These are phyloP conservation scores for Saposhnikovia divaricata DNA, from an alignment of 129 eudicot genomes.

Conservation along the genomic window DNA sequence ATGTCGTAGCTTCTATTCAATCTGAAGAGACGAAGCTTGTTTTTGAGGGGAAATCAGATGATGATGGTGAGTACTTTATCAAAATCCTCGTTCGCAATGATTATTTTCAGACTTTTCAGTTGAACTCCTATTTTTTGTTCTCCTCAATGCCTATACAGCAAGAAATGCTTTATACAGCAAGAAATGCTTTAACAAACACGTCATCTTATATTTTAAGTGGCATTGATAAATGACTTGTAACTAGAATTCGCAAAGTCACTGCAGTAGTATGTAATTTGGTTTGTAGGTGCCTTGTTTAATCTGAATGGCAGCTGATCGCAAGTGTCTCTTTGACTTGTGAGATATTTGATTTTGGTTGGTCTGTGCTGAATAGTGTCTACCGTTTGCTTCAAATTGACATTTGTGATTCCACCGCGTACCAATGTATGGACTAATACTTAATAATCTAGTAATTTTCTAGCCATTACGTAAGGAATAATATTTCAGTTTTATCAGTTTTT, in stretches of 20 bases:
- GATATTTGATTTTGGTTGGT: not conserved
- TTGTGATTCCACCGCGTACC: not conserved
- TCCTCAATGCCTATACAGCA: not conserved
- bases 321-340: not conserved
- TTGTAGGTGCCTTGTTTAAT: not conserved
- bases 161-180: not conserved
- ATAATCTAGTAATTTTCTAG: not conserved
- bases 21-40: constrained; percentile 71
- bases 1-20: constrained; percentile 48
- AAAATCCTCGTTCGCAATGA: not conserved
- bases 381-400: not conserved
- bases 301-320: not conserved
- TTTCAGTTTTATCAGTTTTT: not conserved
- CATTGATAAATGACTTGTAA: not conserved
- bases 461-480: not conserved
- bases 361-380: not conserved
- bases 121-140: not conserved
- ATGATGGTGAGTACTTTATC: constrained; percentile 35
- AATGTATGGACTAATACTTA: not conserved
- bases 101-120: not conserved
- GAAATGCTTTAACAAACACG: not conserved
- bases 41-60: constrained; percentile 47
- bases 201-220: not conserved
- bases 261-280: not conserved
- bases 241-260: not conserved